A percentile compares a stretch with the other conserved stretches of the same genome.
phyloP scores from a whole-genome alignment of 2,329 filamentous ascomycete genomes.

The Pseudogymnoascus sp. region DNA sequence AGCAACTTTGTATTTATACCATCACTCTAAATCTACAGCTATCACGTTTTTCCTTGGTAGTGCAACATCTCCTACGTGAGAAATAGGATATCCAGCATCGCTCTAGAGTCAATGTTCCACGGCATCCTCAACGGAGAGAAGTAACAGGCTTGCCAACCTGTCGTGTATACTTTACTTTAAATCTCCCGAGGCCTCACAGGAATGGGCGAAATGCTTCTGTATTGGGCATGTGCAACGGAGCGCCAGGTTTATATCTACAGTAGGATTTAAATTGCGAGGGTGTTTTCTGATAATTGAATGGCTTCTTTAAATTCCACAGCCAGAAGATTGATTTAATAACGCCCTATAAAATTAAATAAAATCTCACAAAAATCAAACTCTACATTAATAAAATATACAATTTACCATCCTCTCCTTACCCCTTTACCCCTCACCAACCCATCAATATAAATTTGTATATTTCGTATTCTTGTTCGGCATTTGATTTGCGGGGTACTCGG shows the following conservation, averaged over 20 bases:
- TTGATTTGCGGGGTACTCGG: constrained; percentile 1
- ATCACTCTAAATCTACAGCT: not conserved
- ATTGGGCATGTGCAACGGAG: not conserved
- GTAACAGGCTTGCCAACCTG: not conserved
- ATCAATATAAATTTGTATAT: not conserved
- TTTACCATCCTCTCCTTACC: not conserved
- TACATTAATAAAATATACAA: not conserved
- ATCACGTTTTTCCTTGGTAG: not conserved
- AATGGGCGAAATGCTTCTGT: not conserved
- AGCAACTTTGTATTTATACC: not conserved
- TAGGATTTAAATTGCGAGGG: too few relatives aligned
- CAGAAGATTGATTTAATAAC: not conserved
- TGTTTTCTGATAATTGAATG: too few relatives aligned
- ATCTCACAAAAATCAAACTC: too few relatives aligned
- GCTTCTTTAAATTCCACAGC: too few relatives aligned
- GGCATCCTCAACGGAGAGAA: not conserved
- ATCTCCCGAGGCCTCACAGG: not conserved
- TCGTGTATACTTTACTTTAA: not conserved
- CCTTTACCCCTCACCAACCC: not conserved
- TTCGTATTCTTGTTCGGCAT: not conserved
- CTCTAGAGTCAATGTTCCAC: not conserved
- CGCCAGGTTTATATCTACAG: not conserved
- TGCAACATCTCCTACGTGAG: not conserved
- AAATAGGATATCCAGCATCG: not conserved
- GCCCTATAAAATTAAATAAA: too few relatives aligned